These are phyloP conservation scores for Fusarium heterosporum DNA, from an alignment of 2,329 filamentous ascomycete genomes.

Conservation along the genomic window DNA sequence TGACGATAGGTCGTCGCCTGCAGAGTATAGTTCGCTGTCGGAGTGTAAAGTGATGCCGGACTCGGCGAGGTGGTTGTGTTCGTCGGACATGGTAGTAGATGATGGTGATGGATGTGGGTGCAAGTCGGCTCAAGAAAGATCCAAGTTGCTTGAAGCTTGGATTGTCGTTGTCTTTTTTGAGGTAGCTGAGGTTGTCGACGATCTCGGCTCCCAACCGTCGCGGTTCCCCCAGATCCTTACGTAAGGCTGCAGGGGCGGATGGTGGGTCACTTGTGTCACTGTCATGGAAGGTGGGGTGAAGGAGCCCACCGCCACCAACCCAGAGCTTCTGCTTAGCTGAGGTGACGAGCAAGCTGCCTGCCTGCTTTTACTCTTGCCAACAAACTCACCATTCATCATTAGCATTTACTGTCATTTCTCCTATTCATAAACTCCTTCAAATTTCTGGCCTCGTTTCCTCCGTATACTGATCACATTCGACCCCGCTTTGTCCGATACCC, in stretches of 20 bases:
- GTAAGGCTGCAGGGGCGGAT: conserved; percentile 43
- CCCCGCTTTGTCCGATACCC: conserved; percentile 28
- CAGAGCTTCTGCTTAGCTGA: conserved; percentile 46
- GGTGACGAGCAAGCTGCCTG: conserved; percentile 48
- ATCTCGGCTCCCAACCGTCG: conserved; percentile 31
- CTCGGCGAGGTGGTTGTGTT: conserved; percentile 70
- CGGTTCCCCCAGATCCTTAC: conserved; percentile 42
- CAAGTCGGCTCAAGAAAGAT: not conserved
- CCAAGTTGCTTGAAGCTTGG: not conserved
- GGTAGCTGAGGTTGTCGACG: conserved; percentile 40
- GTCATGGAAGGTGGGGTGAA: conserved; percentile 33
- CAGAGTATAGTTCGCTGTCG: conserved; percentile 85
- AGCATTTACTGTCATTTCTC: not conserved
- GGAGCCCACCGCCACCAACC: conserved; percentile 41
- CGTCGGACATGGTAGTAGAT: conserved; percentile 62
- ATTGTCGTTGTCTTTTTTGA: conserved; percentile 1
- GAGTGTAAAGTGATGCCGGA: conserved; percentile 83
- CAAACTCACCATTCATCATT: not conserved
- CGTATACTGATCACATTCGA: not conserved
- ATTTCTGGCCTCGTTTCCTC: not conserved
- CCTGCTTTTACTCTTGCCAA: conserved; percentile 23
- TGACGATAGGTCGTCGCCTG: conserved; percentile 71
- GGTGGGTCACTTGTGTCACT: conserved; percentile 43
- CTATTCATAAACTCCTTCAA: not conserved
- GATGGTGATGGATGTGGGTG: not conserved